A percentile compares a stretch with the other conserved stretches of the same genome.
Conservation (phyloP, 148 eudicot genomes). For the Chenopodium suecicum region DNA sequence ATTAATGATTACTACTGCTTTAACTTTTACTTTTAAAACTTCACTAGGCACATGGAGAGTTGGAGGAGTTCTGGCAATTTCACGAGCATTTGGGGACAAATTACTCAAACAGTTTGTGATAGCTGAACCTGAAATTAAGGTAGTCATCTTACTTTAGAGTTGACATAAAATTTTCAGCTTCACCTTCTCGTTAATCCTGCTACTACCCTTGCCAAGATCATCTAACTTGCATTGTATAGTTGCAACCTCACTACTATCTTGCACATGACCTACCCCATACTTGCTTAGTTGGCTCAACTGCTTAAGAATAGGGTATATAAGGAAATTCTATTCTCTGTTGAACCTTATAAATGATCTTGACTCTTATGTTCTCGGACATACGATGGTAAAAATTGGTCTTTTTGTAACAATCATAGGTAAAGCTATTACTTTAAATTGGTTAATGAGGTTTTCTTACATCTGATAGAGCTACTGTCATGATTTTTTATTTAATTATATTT, state of each 20-base stretch:
- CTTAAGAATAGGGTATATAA: no score
- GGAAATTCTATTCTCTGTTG: no score
- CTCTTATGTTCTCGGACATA: not conserved
- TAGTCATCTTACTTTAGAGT: slow-evolving; percentile 12
- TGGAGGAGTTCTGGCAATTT: slow-evolving; percentile 82
- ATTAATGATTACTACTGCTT: not conserved
- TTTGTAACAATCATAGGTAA: not conserved
- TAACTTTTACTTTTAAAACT: not conserved
- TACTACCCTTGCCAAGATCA: not conserved
- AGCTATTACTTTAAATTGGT: not conserved
- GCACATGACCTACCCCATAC: no score
- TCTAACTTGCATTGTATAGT: not conserved
- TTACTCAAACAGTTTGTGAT: slow-evolving; percentile 63
- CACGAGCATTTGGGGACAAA: slow-evolving; percentile 78
- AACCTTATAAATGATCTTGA: no score
- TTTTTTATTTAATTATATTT: not conserved
- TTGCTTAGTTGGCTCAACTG: no score
- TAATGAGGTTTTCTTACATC: no score
- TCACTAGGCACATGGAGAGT: slow-evolving; percentile 86
- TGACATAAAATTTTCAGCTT: not conserved
- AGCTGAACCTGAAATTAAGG: slow-evolving; percentile 81
- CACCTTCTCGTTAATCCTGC: not conserved
- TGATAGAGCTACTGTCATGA: not conserved
- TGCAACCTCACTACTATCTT: no score
- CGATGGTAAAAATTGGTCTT: not conserved